A percentile compares a stretch with the other conserved stretches of the same genome.
Conservation (phyloP, 306 rosid genomes). For the Potentilla sterilis region DNA sequence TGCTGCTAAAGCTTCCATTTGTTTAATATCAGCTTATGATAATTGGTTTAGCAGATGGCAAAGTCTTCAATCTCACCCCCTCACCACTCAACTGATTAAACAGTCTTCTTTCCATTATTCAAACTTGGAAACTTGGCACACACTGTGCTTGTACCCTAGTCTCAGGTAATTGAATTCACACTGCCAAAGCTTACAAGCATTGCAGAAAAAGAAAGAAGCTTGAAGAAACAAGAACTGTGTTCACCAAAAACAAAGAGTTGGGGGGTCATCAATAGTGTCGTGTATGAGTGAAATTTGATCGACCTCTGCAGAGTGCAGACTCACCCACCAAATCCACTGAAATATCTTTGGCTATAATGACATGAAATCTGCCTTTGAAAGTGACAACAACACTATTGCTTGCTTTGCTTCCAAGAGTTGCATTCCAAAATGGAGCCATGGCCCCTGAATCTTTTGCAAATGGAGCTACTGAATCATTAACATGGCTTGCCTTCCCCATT, state of each 20-base stretch:
- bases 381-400: conserved; percentile 26
- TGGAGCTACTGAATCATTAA: conserved; percentile 14
- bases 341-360: conserved; percentile 38
- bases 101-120: not conserved
- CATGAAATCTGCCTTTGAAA: conserved; percentile 41
- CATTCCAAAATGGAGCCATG: conserved; percentile 7
- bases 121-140: not conserved
- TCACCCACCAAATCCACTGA: conserved; percentile 44
- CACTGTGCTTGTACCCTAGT: not conserved
- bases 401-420: conserved; percentile 14
- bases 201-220: not conserved
- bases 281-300: conserved; percentile 33
- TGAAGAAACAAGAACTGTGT: not conserved
- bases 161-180: conserved; percentile 3
- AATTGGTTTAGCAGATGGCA: not conserved
- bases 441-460: not conserved
- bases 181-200: not conserved
- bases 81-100: not conserved
- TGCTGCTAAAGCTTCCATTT: not conserved
- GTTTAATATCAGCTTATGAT: conserved; percentile 6
- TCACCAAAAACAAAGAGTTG: not conserved
- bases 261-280: conserved; percentile 41
- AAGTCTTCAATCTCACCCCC: not conserved
- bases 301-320: not conserved
- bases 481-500: not conserved